Evolutionary conservation across 148 eudicot genomes (phyloP).

Genomic region (Chenopodium suecicum): DNA sequence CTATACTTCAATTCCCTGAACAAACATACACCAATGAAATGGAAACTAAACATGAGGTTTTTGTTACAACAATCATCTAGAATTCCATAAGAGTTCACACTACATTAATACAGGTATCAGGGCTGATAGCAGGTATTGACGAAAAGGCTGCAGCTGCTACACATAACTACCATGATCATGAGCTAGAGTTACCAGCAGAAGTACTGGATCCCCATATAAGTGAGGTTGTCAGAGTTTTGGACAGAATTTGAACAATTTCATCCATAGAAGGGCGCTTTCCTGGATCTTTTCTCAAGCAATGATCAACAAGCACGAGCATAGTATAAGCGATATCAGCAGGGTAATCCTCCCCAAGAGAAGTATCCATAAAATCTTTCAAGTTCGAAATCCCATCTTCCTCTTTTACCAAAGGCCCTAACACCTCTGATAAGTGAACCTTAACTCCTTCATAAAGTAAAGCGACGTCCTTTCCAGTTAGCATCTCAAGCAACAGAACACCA

Average conservation of each 20-base stretch:
- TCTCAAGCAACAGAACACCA: constrained; percentile 68
- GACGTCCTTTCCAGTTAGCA: constrained; percentile 63
- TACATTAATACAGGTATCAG: background rate
- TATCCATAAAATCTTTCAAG: constrained; percentile 43
- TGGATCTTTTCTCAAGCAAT: constrained; percentile 60
- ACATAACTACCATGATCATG: background rate
- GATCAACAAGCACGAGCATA: constrained; percentile 44
- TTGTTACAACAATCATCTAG: background rate
- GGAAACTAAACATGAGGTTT: background rate
- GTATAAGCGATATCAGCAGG: constrained; percentile 48
- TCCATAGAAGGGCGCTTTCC: constrained; percentile 51
- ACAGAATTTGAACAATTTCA: constrained; percentile 44
- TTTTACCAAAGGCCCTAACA: constrained; percentile 31
- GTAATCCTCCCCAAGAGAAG: constrained; percentile 46
- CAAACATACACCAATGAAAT: background rate
- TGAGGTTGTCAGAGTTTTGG: constrained; percentile 41
- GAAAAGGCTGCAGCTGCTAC: background rate
- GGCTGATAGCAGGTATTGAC: background rate
- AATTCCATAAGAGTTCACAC: background rate
- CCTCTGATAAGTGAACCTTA: constrained; percentile 45
- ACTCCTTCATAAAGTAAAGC: constrained; percentile 38
- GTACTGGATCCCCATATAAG: constrained; percentile 30
- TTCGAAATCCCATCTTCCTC: constrained; percentile 28
- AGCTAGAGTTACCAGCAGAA: constrained; percentile 20
- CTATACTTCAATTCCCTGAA: background rate